Conservation (phyloP, 768 basidiomycete species). For the Tulasnella sp. region DNA sequence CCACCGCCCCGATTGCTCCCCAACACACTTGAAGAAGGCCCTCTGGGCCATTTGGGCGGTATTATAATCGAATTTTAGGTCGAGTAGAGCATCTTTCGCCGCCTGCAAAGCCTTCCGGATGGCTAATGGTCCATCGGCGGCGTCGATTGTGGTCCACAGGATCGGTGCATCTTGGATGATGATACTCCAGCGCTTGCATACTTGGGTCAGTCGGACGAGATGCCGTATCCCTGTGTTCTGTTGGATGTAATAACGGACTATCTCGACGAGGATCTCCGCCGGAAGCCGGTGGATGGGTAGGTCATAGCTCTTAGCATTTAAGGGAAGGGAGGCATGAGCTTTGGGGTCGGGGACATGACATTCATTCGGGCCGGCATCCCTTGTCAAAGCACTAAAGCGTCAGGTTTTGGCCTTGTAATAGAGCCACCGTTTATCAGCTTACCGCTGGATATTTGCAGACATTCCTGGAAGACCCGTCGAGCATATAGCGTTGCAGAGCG, state of each 20-base stretch:
- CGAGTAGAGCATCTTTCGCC: not conserved
- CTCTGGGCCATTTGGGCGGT: not conserved
- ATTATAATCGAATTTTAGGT: not conserved
- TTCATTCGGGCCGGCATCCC: no score
- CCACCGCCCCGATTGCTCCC: not conserved
- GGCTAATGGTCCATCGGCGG: not conserved
- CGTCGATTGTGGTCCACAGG: not conserved
- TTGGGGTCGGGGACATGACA: no score
- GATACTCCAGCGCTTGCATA: not conserved
- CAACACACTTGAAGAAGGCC: not conserved
- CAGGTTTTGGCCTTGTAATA: no score
- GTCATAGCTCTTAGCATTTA: no score
- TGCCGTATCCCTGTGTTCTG: not conserved
- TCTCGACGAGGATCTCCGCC: not conserved
- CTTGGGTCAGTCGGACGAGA: not conserved
- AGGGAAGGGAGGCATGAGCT: no score
- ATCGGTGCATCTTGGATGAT: not conserved
- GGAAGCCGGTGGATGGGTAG: not conserved
- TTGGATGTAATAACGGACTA: not conserved
- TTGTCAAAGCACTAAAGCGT: no score
- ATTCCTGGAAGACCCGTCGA: no score
- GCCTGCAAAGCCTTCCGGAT: not conserved
- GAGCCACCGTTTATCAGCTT: no score
- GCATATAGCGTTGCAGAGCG: no score
- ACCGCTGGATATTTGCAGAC: no score